A percentile compares a stretch with the other conserved stretches of the same genome.
Evolutionary conservation across 1,284 basidiomycete species (phyloP).

Genomic region (Heterobasidion parviporum): DNA sequence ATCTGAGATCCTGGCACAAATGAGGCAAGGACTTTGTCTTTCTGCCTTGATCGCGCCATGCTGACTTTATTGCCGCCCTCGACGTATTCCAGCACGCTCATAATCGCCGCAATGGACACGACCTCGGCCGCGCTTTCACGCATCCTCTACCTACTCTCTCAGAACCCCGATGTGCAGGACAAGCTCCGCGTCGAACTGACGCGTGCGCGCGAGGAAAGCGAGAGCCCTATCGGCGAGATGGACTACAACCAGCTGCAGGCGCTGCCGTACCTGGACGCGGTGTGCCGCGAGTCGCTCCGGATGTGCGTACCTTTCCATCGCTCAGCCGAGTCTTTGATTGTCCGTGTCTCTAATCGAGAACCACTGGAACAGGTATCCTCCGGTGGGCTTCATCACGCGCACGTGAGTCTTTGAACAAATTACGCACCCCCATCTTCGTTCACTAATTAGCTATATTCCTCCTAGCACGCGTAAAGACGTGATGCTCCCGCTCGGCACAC

Average conservation of each 20-base stretch:
- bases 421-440: no score
- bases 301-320: background rate
- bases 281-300: background rate
- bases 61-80: background rate
- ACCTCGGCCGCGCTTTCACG: constrained; percentile 13
- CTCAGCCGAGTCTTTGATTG: background rate
- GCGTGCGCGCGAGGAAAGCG: background rate
- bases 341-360: background rate
- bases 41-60: background rate
- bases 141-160: constrained; percentile 12
- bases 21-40: constrained; percentile 6
- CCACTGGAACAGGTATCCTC: constrained; percentile 3
- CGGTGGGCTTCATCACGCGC: background rate
- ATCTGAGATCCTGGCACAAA: constrained; percentile 9
- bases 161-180: constrained; percentile 12
- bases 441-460: no score
- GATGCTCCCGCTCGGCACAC: background rate
- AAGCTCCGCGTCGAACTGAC: constrained; percentile 13
- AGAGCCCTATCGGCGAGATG: background rate
- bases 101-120: constrained; percentile 15
- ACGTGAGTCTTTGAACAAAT: background rate
- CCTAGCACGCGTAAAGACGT: background rate
- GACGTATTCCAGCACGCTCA: constrained; percentile 9
- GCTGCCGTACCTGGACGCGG: background rate
- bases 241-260: background rate